Evolutionary conservation across 768 basidiomycete genomes (phyloP).

Genomic region (Rhizopogon vinicolor): DNA sequence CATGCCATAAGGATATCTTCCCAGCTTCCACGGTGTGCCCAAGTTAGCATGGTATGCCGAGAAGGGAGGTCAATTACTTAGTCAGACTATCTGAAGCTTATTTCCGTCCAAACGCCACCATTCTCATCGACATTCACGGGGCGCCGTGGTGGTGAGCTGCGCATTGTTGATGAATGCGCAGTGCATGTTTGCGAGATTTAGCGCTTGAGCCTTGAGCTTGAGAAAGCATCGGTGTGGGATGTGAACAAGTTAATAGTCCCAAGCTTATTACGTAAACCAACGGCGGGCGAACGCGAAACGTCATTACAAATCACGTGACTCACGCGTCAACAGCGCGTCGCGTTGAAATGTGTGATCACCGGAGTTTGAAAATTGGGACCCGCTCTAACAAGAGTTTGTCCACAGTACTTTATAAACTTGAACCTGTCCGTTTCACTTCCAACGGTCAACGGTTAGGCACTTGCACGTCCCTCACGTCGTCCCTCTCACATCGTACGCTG

Average conservation of each 20-base stretch:
- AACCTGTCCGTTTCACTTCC: not conserved
- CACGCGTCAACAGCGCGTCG: slow-evolving; percentile 8
- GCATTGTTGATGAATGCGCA: not conserved
- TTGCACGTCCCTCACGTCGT: not conserved
- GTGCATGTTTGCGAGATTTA: not conserved
- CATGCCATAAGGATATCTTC: too few relatives aligned
- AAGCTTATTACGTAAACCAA: too few relatives aligned
- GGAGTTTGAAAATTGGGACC: slow-evolving; percentile 19
- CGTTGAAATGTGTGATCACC: slow-evolving; percentile 17
- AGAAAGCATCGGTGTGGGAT: too few relatives aligned
- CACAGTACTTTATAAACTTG: not conserved
- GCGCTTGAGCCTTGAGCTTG: too few relatives aligned
- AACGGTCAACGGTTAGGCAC: not conserved
- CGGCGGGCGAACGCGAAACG: slow-evolving; percentile 1
- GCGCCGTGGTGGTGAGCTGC: not conserved
- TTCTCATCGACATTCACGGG: not conserved
- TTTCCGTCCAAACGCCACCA: too few relatives aligned
- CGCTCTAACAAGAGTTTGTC: not conserved
- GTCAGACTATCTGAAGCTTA: too few relatives aligned
- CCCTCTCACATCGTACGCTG: not conserved
- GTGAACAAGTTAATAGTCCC: too few relatives aligned
- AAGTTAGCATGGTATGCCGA: too few relatives aligned
- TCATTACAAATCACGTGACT: slow-evolving; percentile 6
- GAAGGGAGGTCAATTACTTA: too few relatives aligned
- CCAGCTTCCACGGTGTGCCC: too few relatives aligned